Percentiles rank a stretch among this genome's conserved stretches.
phyloP scores from a whole-genome alignment of 1,284 basidiomycete genomes.

The Pseudozyma sp. region DNA sequence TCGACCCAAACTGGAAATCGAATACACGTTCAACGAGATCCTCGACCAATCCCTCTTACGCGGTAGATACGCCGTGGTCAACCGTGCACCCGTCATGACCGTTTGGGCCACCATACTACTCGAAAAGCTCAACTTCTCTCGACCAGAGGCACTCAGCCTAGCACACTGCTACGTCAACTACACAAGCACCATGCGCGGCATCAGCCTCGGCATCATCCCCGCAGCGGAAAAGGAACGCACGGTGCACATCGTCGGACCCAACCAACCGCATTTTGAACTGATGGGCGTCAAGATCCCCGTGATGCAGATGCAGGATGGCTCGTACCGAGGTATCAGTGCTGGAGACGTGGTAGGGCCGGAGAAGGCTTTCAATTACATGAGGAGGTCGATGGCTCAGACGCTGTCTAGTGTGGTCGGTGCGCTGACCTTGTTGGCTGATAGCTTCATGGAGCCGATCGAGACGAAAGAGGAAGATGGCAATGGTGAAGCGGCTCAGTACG shows the following conservation, averaged over 20 bases:
- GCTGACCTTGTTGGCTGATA: constrained; percentile 61
- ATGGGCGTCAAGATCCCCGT: constrained; percentile 91
- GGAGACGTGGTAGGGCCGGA: constrained; percentile 80
- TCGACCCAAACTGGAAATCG: constrained; percentile 19
- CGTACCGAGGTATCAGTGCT: constrained; percentile 84
- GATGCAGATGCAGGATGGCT: constrained; percentile 76
- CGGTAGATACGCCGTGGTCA: constrained; percentile 77
- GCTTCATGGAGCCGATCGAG: constrained; percentile 44
- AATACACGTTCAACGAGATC: constrained; percentile 58
- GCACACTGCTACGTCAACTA: constrained; percentile 92
- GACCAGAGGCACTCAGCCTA: constrained; percentile 88
- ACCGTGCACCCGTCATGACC: constrained; percentile 93
- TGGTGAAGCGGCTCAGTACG: constrained; percentile 6
- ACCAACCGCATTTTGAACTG: constrained; percentile 91
- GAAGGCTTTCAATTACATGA: constrained; percentile 68
- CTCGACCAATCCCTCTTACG: constrained; percentile 42
- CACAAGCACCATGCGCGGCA: constrained; percentile 72
- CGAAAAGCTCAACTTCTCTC: constrained; percentile 83
- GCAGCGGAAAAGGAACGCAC: constrained; percentile 32
- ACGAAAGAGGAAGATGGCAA: neutral
- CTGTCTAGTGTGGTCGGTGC: constrained; percentile 64
- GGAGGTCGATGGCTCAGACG: constrained; percentile 60
- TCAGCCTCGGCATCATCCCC: constrained; percentile 38
- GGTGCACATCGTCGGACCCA: constrained; percentile 75
- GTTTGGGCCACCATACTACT: constrained; percentile 90